Percentiles rank a stretch among this genome's conserved stretches.
These are phyloP conservation scores for Golubevia sp. DNA, from an alignment of 1,284 basidiomycete genomes.

Conservation along the genomic window DNA sequence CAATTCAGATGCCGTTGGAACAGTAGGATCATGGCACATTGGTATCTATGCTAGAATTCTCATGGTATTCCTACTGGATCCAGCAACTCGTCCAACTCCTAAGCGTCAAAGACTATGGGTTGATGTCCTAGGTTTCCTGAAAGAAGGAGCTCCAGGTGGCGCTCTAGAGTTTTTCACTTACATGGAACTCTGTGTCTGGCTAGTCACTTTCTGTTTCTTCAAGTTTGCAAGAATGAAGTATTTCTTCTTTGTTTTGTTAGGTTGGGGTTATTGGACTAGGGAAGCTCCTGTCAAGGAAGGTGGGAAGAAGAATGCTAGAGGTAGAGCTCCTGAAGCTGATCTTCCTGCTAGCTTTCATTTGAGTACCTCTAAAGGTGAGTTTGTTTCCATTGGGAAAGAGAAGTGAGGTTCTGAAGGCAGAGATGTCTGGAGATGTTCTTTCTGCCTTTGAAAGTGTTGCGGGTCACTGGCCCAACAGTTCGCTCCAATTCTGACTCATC, in stretches of 20 bases:
- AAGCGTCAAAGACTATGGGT: constrained; percentile 73
- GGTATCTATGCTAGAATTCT: constrained; percentile 70
- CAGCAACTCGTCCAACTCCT: constrained; percentile 65
- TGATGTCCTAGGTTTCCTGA: constrained; percentile 69
- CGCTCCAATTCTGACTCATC: not conserved
- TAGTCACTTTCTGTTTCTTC: constrained; percentile 46
- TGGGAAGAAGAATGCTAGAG: not conserved
- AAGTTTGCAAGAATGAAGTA: constrained; percentile 29
- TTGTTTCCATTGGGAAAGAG: not conserved
- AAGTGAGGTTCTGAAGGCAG: not conserved
- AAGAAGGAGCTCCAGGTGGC: constrained; percentile 67
- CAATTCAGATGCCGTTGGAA: constrained; percentile 38
- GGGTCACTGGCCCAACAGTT: not conserved
- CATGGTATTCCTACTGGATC: constrained; percentile 69
- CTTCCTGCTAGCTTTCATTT: not conserved
- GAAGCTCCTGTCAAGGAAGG: constrained; percentile 1
- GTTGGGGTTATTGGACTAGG: constrained; percentile 47
- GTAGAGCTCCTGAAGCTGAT: too few species aligned
- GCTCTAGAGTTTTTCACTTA: constrained; percentile 72
- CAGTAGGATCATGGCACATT: constrained; percentile 64
- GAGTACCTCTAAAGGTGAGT: not conserved
- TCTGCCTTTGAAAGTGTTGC: too few species aligned
- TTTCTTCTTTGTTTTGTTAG: constrained; percentile 50
- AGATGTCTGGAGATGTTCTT: too few species aligned
- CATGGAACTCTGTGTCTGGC: constrained; percentile 68